Base-by-base conservation (phyloP, 768 basidiomycete species). In the Lactarius deliciosus region DNA sequence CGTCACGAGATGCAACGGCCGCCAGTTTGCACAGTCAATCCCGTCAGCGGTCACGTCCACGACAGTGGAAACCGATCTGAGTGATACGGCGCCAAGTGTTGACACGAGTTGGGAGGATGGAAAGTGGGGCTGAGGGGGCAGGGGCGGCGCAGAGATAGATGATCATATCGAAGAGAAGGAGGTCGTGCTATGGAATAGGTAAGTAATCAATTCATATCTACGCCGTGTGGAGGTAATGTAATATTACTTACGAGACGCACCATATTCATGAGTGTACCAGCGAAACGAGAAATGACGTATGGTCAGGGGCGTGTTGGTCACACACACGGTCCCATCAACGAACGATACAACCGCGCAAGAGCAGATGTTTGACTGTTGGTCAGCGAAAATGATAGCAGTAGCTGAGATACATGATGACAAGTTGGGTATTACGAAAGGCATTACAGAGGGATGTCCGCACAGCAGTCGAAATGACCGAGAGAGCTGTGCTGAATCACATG, bases 21-120 rank as follows among this genome's bases (percentile, higher is more conserved):
- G 53, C 18, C 28, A 30, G 16, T 32, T 20, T 16, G 54, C 28
- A 32, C 2, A 10, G 54, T 30, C 54, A 18, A 32, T 9, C 18
- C 30, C 16, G 54, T 55, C 30, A 55, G 30, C 15, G 4, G 9
- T 55, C 54, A 55, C 16, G 54, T 30, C 30, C 28, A 32, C 10
- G 54, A 56, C 18, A 10, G 30, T 2, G 10, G 10, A 34, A n/a
- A 22, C 8, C 20, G 4, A 34, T 30, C 13, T 56, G 32, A 30
- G 32, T 56, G 18, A 32, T 32, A 34, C 32, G 55, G 55, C 55
- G 55, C 10, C 55, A 34, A 34, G 20, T 18, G 55, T 20, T 69
- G 73, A 5, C 73, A 64, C 69, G 73, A 55, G 30, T 32, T 56
- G 20, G 20, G 30, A 30, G 55, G 28, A n/a, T 13, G 47, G 25